Evolutionary conservation across 495 filamentous ascomycete genomes (phyloP), one percentile per base, ranked within the genome.

Genomic region (Copromyces sp.): DNA sequence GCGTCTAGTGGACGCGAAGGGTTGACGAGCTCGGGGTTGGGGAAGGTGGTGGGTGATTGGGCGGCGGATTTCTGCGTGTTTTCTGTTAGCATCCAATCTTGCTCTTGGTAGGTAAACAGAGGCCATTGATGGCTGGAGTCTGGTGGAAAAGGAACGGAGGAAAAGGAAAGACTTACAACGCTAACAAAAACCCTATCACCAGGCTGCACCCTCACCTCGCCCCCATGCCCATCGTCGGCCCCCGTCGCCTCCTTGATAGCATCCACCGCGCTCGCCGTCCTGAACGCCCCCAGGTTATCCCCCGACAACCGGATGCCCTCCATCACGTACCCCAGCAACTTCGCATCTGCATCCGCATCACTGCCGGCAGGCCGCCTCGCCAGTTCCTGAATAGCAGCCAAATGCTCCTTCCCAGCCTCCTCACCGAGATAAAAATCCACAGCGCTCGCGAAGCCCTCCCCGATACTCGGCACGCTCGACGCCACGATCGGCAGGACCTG

Each of bases 381-480:
- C 35, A 90, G 82, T 9, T 80, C 80, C 77, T 88, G 84, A 76
- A 94, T 86, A 39, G 87, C 87, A 3, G 87, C 82, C 7, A 90
- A 79, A 74, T 93, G 84, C 35, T 81, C 68, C 45, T 84, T 82
- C 72, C 89, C 88, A 0, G 75, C 47, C 16, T 86, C 47, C 16
- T 86, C 82, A 1, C 85, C 86, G 38, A 94, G 83, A 82, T 93
- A 96, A 83, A 89, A 94, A 77, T 96, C 93, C 12, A 95, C 85
- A 12, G 92, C 86, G 81, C 93, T 90, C 9, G 92, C 89, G 75
- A 95, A 84, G 53, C 90, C 83, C 78, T 92, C 90, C 5, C 86
- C 88, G 76, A 95, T 91, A 76, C 88, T 93, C 3, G 92, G 88
- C 2, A 92, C 87, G 59, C 82, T 77, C 9, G 84, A 80, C 17